These are phyloP conservation scores for Rheum nobile DNA, from an alignment of 148 eudicot genomes.

Conservation along the genomic window DNA sequence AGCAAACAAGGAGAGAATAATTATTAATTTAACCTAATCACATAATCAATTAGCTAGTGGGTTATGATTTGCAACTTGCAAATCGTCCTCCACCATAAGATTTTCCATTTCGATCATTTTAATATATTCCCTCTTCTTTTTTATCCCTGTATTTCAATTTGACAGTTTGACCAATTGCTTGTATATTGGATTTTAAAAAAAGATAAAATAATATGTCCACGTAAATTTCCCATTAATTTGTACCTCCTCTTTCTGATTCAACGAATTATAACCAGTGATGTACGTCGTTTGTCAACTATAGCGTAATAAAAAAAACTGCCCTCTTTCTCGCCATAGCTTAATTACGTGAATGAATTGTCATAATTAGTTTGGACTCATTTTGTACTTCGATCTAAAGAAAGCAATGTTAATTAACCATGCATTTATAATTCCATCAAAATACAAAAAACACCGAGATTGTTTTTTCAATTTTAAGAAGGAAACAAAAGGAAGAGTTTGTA, in stretches of 20 bases:
- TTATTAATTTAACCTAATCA: conserved; percentile 6
- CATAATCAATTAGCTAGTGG: neutral
- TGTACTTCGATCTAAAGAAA: neutral
- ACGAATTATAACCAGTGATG: too few species aligned
- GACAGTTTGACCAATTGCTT: neutral
- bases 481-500: too few species aligned
- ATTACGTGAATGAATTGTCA: neutral
- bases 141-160: neutral
- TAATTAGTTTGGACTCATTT: neutral
- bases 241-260: neutral
- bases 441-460: too few species aligned
- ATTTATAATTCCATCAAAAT: too few species aligned
- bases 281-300: neutral
- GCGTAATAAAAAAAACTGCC: neutral
- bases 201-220: neutral
- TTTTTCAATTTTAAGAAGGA: too few species aligned
- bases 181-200: neutral
- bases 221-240: too few species aligned
- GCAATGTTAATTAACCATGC: too few species aligned
- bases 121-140: neutral
- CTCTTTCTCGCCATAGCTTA: neutral
- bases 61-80: neutral
- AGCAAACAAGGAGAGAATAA: neutral
- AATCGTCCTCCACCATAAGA: conserved; percentile 3
- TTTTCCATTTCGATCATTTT: neutral